Conservation (phyloP, 1,284 basidiomycete species). For the Gomphus bonarii region DNA sequence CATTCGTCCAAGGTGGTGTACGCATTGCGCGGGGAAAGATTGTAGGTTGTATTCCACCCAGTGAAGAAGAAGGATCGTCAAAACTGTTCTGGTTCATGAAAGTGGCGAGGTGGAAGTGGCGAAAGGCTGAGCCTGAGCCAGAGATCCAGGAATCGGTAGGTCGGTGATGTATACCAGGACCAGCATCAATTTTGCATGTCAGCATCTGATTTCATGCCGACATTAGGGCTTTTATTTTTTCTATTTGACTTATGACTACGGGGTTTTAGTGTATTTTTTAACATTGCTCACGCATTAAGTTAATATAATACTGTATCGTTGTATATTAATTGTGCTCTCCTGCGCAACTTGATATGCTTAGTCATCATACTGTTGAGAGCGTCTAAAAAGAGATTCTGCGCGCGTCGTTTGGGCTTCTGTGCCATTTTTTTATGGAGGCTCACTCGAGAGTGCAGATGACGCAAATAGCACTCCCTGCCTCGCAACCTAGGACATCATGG, state of each 20-base stretch:
- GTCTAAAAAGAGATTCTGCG: background rate
- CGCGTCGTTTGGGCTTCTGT: background rate
- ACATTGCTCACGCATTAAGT: too few species aligned
- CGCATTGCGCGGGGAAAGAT: background rate
- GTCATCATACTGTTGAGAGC: background rate
- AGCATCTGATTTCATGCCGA: too few species aligned
- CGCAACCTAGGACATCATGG: slow-evolving; percentile 14
- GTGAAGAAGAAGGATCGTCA: background rate
- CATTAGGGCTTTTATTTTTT: too few species aligned
- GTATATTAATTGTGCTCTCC: too few species aligned
- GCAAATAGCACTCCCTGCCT: background rate
- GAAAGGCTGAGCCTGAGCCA: too few species aligned
- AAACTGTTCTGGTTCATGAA: background rate
- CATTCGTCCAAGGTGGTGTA: background rate
- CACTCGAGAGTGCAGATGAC: background rate
- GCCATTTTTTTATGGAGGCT: background rate
- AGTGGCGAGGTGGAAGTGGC: slow-evolving; percentile 1
- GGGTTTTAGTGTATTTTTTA: too few species aligned
- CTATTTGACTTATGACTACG: too few species aligned
- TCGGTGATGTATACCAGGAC: too few species aligned
- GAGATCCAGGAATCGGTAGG: too few species aligned
- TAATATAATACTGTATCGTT: too few species aligned
- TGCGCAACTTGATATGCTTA: too few species aligned
- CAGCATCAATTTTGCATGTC: too few species aligned
- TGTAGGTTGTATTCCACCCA: background rate